Evolutionary conservation across 306 rosid species (phyloP).

Genomic region (Neltuma alba): DNA sequence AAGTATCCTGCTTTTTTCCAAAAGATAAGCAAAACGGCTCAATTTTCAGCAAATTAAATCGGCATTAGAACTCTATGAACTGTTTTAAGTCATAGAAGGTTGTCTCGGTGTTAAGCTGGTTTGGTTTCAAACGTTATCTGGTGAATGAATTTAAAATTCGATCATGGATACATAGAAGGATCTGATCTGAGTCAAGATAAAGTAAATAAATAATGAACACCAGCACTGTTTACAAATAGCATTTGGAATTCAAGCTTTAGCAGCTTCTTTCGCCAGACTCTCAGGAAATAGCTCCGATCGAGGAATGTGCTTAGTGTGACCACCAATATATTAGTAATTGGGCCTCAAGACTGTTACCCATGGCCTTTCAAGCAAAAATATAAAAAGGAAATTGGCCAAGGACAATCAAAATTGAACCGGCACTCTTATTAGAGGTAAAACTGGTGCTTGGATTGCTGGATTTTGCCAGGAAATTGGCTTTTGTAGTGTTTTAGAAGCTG

Average conservation of each 20-base stretch:
- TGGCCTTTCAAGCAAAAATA: not conserved
- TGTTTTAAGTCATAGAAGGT: not conserved
- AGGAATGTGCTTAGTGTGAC: not conserved
- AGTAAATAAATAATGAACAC: not conserved
- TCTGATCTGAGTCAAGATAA: not conserved
- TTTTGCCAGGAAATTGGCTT: no score
- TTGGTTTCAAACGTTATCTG: not conserved
- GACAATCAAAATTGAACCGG: no score
- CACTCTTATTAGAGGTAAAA: no score
- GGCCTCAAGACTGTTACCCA: not conserved
- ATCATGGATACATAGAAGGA: not conserved
- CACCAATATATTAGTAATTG: not conserved
- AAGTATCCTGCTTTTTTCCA: not conserved
- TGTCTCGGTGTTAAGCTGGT: not conserved
- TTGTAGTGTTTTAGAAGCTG: no score
- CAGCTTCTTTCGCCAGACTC: not conserved
- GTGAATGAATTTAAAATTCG: not conserved
- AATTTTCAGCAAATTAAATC: not conserved
- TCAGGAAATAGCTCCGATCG: no score
- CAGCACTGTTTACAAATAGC: not conserved
- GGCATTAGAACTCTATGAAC: not conserved
- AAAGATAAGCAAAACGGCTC: not conserved
- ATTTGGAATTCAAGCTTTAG: not conserved
- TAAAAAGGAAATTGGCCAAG: not conserved
- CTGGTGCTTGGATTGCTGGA: no score